phyloP scores from a whole-genome alignment of 768 basidiomycete species.

The Kwoniella europaea region DNA sequence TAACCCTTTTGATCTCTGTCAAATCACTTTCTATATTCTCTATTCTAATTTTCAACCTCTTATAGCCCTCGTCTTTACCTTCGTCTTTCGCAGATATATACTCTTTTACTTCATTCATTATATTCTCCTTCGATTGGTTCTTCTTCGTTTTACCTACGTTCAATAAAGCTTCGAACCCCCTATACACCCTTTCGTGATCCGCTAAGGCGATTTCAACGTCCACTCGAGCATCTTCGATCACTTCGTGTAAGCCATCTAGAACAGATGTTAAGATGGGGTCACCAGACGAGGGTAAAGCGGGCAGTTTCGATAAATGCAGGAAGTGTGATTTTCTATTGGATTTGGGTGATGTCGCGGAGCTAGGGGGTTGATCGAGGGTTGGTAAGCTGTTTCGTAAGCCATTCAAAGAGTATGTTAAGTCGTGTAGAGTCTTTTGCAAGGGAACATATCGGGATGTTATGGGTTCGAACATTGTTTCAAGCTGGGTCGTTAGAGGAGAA shows the following conservation, averaged over 20 bases:
- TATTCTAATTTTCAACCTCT: slow-evolving; percentile 37
- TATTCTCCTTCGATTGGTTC: slow-evolving; percentile 21
- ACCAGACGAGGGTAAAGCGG: slow-evolving; percentile 14
- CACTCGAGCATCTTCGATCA: slow-evolving; percentile 57
- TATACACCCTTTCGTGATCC: slow-evolving; percentile 54
- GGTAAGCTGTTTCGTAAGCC: slow-evolving; percentile 36
- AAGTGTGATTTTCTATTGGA: slow-evolving; percentile 25
- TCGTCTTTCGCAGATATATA: slow-evolving; percentile 33
- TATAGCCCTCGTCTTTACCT: slow-evolving; percentile 26
- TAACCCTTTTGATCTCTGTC: slow-evolving; percentile 40
- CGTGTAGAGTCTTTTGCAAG: slow-evolving; percentile 47
- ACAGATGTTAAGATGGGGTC: slow-evolving; percentile 42
- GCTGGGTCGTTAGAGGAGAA: slow-evolving; percentile 21
- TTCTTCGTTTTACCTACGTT: slow-evolving; percentile 37
- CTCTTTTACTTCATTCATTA: slow-evolving; percentile 42
- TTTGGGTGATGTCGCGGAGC: slow-evolving; percentile 18
- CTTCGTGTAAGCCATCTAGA: slow-evolving; percentile 55
- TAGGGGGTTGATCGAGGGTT: slow-evolving; percentile 16
- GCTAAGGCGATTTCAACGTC: slow-evolving; percentile 57
- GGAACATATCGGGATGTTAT: slow-evolving; percentile 30
- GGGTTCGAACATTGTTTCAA: slow-evolving; percentile 39
- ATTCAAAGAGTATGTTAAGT: slow-evolving; percentile 46
- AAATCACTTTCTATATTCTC: slow-evolving; percentile 52
- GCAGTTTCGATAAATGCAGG: slow-evolving; percentile 21
- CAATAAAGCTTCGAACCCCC: slow-evolving; percentile 54